phyloP scores from a whole-genome alignment of 2,329 filamentous ascomycete genomes.

The Magnaporthiopsis poae region DNA sequence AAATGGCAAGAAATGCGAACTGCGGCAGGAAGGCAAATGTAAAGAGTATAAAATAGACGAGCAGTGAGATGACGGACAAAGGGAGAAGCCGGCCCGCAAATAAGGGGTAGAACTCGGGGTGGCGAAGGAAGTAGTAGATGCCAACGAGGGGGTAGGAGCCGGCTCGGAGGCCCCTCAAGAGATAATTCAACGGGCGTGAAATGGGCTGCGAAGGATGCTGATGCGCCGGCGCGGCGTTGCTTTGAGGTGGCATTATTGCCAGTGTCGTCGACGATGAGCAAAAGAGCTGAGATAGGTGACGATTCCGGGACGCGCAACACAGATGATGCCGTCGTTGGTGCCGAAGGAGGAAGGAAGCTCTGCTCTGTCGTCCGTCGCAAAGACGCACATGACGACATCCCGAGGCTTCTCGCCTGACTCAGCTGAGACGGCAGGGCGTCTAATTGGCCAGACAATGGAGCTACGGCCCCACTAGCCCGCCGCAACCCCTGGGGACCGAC shows the following conservation, averaged over 20 bases:
- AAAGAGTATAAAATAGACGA: conserved; percentile 80
- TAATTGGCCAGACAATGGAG: background rate
- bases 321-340: background rate
- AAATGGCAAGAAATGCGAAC: conserved; percentile 78
- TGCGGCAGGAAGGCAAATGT: conserved; percentile 81
- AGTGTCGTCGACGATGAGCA: background rate
- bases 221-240: background rate
- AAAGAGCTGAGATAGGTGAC: background rate
- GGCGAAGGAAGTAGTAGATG: conserved; percentile 69
- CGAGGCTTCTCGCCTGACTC: background rate
- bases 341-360: background rate
- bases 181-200: conserved; percentile 29
- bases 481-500: background rate
- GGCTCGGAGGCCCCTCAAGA: conserved; percentile 34
- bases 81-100: conserved; percentile 70
- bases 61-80: conserved; percentile 67
- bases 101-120: conserved; percentile 73
- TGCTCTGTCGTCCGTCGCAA: background rate
- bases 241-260: background rate
- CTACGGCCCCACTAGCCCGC: background rate
- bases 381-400: background rate
- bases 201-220: background rate
- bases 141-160: conserved; percentile 56
- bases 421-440: background rate
- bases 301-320: background rate